Evolutionary conservation across 2,329 filamentous ascomycete species (phyloP), one percentile per base, ranked within the genome.

Genomic region (Cercospora zeae-maydis): DNA sequence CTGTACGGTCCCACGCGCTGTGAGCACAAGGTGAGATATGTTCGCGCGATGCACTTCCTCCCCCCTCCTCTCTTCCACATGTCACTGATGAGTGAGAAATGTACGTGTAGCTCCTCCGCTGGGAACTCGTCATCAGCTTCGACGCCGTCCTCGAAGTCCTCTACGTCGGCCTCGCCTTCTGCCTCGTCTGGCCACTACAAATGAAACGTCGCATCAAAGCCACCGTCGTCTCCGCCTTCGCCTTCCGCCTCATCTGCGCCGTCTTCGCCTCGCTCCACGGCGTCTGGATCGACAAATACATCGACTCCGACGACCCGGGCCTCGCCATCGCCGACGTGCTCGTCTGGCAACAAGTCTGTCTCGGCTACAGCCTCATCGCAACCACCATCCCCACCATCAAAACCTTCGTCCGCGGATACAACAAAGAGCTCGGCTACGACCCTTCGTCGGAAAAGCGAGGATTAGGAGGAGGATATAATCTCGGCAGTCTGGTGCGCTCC

Each of bases 381-480:
- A 70, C 71, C 36, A 73, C 71, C 1, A 71, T 73, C 21, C 71
- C 71, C 7, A 71, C 70, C 5, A 39, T 74, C 16, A 71, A 72
- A 36, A 68, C 68, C n/a, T 73, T 74, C 62, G 68, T 74, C 11
- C 59, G 68, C 13, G 68, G 65, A 30, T 70, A 71, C 58, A 69
- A 69, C 37, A 64, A 69, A 31, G 68, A 69, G 7, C 66, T 71
- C 58, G 68, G 69, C 3, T 67, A 65, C 24, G 64, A 67, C n/a
- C 49, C 61, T 2, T 65, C 63, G 3, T 63, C 37, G 14, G 62
- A 64, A 21, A 66, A 67, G 47, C 30, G 67, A 47, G 63, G 60
- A 10, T 47, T 67, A 0, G 66, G 66, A 19, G 64, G 66, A n/a
- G 67, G 64, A 24, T 67, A 69, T 37, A 67, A 67, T 36, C 51